phyloP scores from a whole-genome alignment of 257 asterid genomes.

The Solanum bulbocastanum region DNA sequence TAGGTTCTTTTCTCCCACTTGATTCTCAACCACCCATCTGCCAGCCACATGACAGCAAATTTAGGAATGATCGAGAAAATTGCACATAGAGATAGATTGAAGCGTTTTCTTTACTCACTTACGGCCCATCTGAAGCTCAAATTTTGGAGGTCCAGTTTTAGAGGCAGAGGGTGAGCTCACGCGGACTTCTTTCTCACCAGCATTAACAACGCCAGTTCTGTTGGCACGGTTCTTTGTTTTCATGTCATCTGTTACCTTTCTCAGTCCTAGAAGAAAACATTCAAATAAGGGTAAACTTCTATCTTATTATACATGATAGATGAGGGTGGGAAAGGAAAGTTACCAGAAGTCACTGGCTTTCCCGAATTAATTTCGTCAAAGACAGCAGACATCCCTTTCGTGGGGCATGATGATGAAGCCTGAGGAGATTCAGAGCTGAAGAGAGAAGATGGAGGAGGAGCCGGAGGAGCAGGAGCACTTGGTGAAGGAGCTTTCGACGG shows the following conservation, averaged over 20 bases:
- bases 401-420: conserved; percentile 77
- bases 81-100: neutral
- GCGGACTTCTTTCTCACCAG: conserved; percentile 47
- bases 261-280: conserved; percentile 47
- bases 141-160: conserved; percentile 77
- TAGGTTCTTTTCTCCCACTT: conserved; percentile 68
- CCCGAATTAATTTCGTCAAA: conserved; percentile 84
- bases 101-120: conserved; percentile 53
- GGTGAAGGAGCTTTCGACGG: conserved; percentile 44
- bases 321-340: conserved; percentile 1
- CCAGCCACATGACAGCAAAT: conserved; percentile 6
- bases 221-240: conserved; percentile 80
- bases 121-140: conserved; percentile 99
- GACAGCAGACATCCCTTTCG: conserved; percentile 90
- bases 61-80: conserved; percentile 3
- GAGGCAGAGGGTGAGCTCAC: conserved; percentile 47
- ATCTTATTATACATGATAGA: neutral
- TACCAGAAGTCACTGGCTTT: conserved; percentile 76
- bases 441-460: conserved; percentile 82
- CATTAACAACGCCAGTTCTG: conserved; percentile 56
- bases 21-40: conserved; percentile 99
- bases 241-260: conserved; percentile 91
- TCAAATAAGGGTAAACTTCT: neutral
- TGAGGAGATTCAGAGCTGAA: conserved; percentile 53
- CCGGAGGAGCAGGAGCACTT: conserved; percentile 78